These are phyloP conservation scores for Aspergillus panamensis DNA, from an alignment of 495 filamentous ascomycete species.

Conservation along the genomic window DNA sequence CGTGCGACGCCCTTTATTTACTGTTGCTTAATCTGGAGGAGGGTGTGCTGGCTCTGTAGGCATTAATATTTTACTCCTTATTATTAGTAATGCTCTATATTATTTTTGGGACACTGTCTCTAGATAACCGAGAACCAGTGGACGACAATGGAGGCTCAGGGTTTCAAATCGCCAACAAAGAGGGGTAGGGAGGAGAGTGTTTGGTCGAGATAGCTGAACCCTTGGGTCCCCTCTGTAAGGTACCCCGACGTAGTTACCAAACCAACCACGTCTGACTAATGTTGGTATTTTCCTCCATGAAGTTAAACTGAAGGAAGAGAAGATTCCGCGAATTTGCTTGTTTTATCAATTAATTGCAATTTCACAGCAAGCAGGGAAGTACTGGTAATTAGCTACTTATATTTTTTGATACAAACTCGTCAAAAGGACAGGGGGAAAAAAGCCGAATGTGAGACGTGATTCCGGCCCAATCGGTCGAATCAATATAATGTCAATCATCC, in stretches of 20 bases:
- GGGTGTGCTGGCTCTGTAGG: not conserved
- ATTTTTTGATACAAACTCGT: too few relatives aligned
- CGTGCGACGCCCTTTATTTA: not conserved
- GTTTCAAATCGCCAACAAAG: not conserved
- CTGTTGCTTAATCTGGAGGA: not conserved
- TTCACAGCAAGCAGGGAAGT: too few relatives aligned
- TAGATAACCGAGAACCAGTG: not conserved
- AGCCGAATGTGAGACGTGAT: constrained; percentile 14
- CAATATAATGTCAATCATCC: constrained; percentile 24
- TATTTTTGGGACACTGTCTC: not conserved
- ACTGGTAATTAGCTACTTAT: too few relatives aligned
- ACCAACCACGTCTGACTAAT: too few relatives aligned
- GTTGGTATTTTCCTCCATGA: too few relatives aligned
- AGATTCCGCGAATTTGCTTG: too few relatives aligned
- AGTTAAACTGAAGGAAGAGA: too few relatives aligned
- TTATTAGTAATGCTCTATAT: not conserved
- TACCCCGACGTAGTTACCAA: too few relatives aligned
- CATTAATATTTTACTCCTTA: not conserved
- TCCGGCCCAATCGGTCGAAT: constrained; percentile 9
- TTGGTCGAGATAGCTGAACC: not conserved
- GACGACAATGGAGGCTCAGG: not conserved
- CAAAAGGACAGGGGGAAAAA: not conserved
- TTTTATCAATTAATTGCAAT: too few relatives aligned
- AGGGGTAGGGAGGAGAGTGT: not conserved
- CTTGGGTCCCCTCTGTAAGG: too few relatives aligned